phyloP scores from a whole-genome alignment of 352 stramenopile species.

The Globisporangium canariense region DNA sequence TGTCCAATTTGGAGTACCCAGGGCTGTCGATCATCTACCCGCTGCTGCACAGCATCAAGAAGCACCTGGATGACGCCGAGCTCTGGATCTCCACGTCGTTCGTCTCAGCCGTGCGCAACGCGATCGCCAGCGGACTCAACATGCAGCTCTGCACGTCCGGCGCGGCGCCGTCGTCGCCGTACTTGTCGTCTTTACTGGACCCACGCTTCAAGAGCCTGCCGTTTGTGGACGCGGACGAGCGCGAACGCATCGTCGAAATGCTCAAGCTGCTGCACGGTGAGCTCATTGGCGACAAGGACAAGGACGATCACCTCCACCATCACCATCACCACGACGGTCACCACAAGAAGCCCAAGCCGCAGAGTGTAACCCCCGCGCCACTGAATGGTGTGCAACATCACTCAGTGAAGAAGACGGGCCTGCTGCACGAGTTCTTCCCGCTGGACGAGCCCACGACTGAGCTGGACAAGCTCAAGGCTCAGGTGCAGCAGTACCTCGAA shows the following conservation, averaged over 20 bases:
- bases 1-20: constrained; percentile 62
- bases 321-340: constrained; percentile 16
- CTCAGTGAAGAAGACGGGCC: constrained; percentile 26
- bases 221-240: constrained; percentile 54
- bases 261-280: constrained; percentile 51
- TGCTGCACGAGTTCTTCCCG: constrained; percentile 65
- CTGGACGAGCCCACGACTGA: constrained; percentile 51
- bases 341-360: constrained; percentile 5
- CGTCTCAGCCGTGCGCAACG: constrained; percentile 54
- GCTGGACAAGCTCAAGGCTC: constrained; percentile 52
- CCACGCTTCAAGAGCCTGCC: constrained; percentile 72
- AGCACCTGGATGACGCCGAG: constrained; percentile 59
- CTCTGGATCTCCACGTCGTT: constrained; percentile 63
- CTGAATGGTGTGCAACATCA: constrained; percentile 21
- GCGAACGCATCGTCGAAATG: constrained; percentile 48
- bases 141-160: constrained; percentile 53
- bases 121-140: constrained; percentile 47
- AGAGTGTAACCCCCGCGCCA: neutral
- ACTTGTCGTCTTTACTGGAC: constrained; percentile 66
- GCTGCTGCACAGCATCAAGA: constrained; percentile 65
- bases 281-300: constrained; percentile 26
- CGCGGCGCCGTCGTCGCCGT: constrained; percentile 40
- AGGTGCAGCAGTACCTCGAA: constrained; percentile 73
- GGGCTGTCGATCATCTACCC: constrained; percentile 68
- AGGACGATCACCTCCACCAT: constrained; percentile 20